phyloP scores from a whole-genome alignment of 2,329 filamentous ascomycete genomes.

The Drechmeria coniospora region DNA sequence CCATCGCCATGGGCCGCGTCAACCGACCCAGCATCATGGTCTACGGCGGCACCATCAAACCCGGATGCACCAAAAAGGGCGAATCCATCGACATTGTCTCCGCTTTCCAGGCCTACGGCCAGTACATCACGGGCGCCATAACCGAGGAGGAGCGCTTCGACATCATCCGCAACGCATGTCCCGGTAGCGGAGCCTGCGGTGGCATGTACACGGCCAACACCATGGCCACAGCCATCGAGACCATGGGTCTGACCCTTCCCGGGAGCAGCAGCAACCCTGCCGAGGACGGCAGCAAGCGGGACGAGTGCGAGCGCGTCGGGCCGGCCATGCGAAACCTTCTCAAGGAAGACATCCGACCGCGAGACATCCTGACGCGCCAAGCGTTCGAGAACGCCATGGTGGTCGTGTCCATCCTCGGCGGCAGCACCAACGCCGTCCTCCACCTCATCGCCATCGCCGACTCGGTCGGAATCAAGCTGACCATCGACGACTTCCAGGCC shows the following conservation, averaged over 20 bases:
- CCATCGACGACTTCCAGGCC: constrained; percentile 73
- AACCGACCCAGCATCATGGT: constrained; percentile 96
- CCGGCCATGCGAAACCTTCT: constrained; percentile 60
- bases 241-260: constrained; percentile 76
- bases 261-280: constrained; percentile 70
- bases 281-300: constrained; percentile 53
- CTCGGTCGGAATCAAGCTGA: constrained; percentile 65
- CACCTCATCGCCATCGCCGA: constrained; percentile 76
- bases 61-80: constrained; percentile 67
- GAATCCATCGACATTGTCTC: constrained; percentile 84
- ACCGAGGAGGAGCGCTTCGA: constrained; percentile 84
- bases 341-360: constrained; percentile 60
- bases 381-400: constrained; percentile 81
- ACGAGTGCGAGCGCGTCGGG: constrained; percentile 59
- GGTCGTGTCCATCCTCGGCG: constrained; percentile 66
- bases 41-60: constrained; percentile 87
- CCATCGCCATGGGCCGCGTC: constrained; percentile 87
- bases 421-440: constrained; percentile 74
- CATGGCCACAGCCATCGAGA: constrained; percentile 82
- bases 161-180: constrained; percentile 81
- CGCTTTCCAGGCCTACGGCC: constrained; percentile 93
- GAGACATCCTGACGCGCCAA: constrained; percentile 63
- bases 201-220: constrained; percentile 93
- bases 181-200: constrained; percentile 51
- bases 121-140: constrained; percentile 85